phyloP scores from a whole-genome alignment of 2,329 filamentous ascomycete genomes.

The Aspergillus caelatus region DNA sequence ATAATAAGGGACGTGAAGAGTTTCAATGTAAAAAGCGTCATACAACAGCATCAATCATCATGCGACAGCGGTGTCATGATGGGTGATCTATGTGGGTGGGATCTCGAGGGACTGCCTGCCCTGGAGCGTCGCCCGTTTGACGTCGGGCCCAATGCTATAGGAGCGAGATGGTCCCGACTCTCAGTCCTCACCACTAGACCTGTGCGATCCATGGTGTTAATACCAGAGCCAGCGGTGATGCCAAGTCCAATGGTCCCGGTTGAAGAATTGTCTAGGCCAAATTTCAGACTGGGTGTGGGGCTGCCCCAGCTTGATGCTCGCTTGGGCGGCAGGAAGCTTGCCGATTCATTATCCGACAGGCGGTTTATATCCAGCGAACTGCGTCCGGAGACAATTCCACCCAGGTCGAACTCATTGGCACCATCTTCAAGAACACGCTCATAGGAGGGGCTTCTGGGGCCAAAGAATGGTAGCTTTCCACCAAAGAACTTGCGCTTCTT shows the following conservation, averaged over 20 bases:
- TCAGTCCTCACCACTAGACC: conserved; percentile 82
- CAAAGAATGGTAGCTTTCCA: conserved; percentile 47
- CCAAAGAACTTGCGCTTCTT: conserved; percentile 66
- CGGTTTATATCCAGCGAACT: conserved; percentile 63
- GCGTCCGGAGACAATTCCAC: conserved; percentile 58
- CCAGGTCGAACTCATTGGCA: conserved; percentile 74
- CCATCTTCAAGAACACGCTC: conserved; percentile 87
- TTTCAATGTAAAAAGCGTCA: conserved; percentile 14
- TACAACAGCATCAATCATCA: conserved; percentile 30
- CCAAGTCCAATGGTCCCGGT: conserved; percentile 41
- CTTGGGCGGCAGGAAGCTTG: conserved; percentile 60
- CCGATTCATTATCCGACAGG: conserved; percentile 59
- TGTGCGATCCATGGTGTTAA: conserved; percentile 60
- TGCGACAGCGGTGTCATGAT: conserved; percentile 38
- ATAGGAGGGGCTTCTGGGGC: conserved; percentile 58
- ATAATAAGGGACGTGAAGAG: conserved; percentile 23
- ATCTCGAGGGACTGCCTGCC: conserved; percentile 52
- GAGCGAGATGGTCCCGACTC: conserved; percentile 75
- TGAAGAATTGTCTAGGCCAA: conserved; percentile 44
- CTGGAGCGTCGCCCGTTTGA: conserved; percentile 49
- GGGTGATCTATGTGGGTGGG: conserved; percentile 40
- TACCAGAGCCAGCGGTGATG: conserved; percentile 33
- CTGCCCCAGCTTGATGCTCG: conserved; percentile 38
- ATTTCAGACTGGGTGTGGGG: conserved; percentile 40
- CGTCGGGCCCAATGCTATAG: conserved; percentile 54